phyloP scores from a whole-genome alignment of 75 land plant genomes.

The Selaginella moellendorffii region DNA sequence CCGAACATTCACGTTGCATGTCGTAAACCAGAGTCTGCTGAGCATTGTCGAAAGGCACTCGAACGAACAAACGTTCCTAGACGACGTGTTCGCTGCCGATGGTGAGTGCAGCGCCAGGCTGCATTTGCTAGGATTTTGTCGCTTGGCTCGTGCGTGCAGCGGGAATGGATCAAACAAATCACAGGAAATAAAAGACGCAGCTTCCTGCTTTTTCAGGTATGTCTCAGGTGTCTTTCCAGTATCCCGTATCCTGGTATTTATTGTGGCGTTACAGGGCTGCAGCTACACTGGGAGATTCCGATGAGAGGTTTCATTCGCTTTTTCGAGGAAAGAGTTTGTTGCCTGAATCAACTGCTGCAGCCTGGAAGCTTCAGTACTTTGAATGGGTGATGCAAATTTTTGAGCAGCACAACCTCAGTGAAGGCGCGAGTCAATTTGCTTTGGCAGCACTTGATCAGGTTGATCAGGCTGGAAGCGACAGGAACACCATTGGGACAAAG shows the following conservation, averaged over 20 bases:
- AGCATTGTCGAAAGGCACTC: conserved; percentile 37
- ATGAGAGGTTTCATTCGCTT: not conserved
- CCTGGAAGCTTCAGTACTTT: conserved; percentile 79
- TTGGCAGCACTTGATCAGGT: conserved; percentile 88
- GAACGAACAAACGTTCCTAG: conserved; percentile 28
- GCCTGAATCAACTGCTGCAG: conserved; percentile 17
- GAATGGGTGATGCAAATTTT: conserved; percentile 94
- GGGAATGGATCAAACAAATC: conserved; percentile 32
- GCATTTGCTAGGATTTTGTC: conserved; percentile 71
- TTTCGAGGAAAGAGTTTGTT: not conserved
- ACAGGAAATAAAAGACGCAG: conserved; percentile 47
- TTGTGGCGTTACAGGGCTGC: not conserved
- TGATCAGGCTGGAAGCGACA: conserved; percentile 28
- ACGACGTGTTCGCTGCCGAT: conserved; percentile 28
- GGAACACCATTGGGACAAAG: conserved; percentile 26
- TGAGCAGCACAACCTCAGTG: conserved; percentile 76
- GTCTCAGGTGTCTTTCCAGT: not conserved
- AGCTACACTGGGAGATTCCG: too few relatives aligned
- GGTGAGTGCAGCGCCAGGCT: conserved; percentile 43
- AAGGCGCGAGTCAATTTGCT: conserved; percentile 87
- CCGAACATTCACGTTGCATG: not conserved
- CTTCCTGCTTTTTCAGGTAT: conserved; percentile 80
- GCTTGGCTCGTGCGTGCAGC: conserved; percentile 47
- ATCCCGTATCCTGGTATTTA: not conserved
- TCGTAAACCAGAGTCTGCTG: conserved; percentile 39